Evolutionary conservation across 2,329 filamentous ascomycete species (phyloP), one percentile per base, ranked within the genome.

Genomic region (Ceratocystis lukuohia): DNA sequence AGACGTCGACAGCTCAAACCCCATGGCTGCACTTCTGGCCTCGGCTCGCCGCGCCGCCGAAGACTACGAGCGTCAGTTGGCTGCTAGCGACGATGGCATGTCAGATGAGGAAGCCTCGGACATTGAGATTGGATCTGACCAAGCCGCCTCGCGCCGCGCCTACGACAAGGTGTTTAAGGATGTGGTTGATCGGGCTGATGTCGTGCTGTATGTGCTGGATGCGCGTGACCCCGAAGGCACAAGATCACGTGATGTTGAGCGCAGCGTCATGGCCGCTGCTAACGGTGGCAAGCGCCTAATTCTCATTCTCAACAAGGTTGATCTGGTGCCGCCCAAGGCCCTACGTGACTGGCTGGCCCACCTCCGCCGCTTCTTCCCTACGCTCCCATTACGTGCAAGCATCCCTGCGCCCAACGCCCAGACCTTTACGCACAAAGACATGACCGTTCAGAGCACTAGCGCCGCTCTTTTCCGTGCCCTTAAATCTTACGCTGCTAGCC

Each of bases 111-210:
- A 80, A 15, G 81, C 83, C 41, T 80, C 75, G n/a, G 78, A 77
- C 28, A 76, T 78, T 48, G 78, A 81, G 56, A 76, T 84, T 46
- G 78, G 77, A 22, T 77, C 80, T 68, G 80, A 79, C 17, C 77
- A 81, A 63, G 80, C 82, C 5, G 82, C 83, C 2, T 96, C 92
- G 64, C 84, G 91, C 72, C 90, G 87, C 76, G 89, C 91, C 65
- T 96, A 93, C 76, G 91, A 96, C 82, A 96, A 96, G 80, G 86
- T 95, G 71, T 96, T 96, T 82, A 96, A 96, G 80, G 84, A 90
- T 73, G 91, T 96, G 17, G 86, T 96, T 44, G 89, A 95, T 69
- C 84, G 89, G 69, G 89, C 92, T 62, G 92, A 96, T 74, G 91
- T 96, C 33, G 82, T 96, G 45, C 84, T 96, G 64, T 96, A 96